Conservation (phyloP, 2,329 filamentous ascomycete genomes). For the Fusarium sp. region DNA sequence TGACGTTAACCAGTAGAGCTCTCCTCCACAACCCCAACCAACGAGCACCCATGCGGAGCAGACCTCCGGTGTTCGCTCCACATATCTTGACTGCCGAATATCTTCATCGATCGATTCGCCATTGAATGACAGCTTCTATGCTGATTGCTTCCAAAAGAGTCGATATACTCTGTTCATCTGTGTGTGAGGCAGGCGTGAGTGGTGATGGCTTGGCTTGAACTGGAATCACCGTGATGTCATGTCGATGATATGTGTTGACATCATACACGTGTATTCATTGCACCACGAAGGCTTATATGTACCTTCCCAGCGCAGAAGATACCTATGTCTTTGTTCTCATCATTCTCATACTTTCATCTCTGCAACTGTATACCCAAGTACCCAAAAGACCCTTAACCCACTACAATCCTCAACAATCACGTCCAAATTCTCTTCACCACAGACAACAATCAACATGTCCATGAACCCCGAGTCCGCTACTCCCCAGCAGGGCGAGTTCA, state of each 20-base stretch:
- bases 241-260: constrained; percentile 25
- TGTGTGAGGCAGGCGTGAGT: not conserved
- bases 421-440: not conserved
- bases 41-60: constrained; percentile 33
- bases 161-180: not conserved
- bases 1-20: constrained; percentile 31
- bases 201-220: constrained; percentile 9
- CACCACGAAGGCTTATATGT: constrained; percentile 28
- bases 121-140: not conserved
- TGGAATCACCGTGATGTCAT: constrained; percentile 36
- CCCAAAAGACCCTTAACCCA: not conserved
- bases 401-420: not conserved
- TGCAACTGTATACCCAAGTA: not conserved
- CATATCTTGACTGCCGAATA: constrained; percentile 20
- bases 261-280: constrained; percentile 20
- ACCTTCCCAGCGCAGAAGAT: not conserved
- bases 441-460: constrained; percentile 55
- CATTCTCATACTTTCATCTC: not conserved
- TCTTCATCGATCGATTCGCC: constrained; percentile 32
- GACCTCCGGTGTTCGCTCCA: constrained; percentile 33
- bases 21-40: constrained; percentile 33
- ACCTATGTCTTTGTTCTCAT: not conserved
- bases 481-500: constrained; percentile 67
- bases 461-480: constrained; percentile 67
- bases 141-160: not conserved